Evolutionary conservation across 2,329 filamentous ascomycete species (phyloP).

Genomic region (Aspergillus udagawae): DNA sequence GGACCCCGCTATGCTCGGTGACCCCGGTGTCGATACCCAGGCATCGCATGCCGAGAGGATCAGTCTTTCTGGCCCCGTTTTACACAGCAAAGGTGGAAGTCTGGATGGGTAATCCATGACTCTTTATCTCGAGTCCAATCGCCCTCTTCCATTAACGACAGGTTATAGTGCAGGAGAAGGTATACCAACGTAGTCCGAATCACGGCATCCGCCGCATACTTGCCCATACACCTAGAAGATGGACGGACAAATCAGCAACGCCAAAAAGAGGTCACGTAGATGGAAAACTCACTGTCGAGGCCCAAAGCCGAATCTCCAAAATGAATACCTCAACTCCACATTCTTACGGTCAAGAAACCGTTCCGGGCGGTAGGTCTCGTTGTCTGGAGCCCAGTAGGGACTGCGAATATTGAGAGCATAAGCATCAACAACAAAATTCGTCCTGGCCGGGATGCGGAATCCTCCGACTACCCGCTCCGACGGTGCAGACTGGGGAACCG

Average conservation of each 20-base stretch:
- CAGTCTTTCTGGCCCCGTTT: too few species aligned
- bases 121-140: too few species aligned
- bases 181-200: slow-evolving; percentile 19
- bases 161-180: slow-evolving; percentile 5
- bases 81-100: too few species aligned
- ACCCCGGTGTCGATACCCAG: too few species aligned
- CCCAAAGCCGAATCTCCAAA: slow-evolving; percentile 47
- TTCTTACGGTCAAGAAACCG: slow-evolving; percentile 10
- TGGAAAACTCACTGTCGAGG: slow-evolving; percentile 26
- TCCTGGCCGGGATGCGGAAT: slow-evolving; percentile 34
- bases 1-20: too few species aligned
- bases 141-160: too few species aligned
- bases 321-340: slow-evolving; percentile 20
- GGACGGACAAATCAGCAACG: too few species aligned
- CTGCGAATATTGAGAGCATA: slow-evolving; percentile 39
- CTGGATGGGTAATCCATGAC: too few species aligned
- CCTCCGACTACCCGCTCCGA: slow-evolving; percentile 31
- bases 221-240: slow-evolving; percentile 35
- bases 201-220: slow-evolving; percentile 38
- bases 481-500: slow-evolving; percentile 39
- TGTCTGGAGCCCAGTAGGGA: slow-evolving; percentile 6
- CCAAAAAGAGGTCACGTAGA: too few species aligned
- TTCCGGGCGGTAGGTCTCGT: slow-evolving; percentile 40
- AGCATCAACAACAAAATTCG: slow-evolving; percentile 43
- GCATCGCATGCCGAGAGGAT: too few species aligned